Evolutionary conservation across 768 basidiomycete genomes (phyloP).

Genomic region (Rhodosporidiobolus odoratus): DNA sequence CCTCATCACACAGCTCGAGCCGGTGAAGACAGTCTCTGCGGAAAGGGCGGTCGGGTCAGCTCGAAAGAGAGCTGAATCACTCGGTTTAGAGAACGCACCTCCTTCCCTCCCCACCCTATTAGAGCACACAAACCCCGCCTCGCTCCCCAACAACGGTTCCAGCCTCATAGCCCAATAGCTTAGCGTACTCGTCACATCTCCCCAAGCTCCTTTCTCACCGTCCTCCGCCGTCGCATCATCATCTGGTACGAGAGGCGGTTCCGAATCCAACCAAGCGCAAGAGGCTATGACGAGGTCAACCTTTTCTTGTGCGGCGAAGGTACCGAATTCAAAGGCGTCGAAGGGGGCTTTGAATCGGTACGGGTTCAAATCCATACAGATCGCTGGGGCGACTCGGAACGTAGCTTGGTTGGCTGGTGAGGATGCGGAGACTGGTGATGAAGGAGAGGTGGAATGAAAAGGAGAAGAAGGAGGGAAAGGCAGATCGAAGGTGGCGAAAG

Average conservation of each 20-base stretch:
- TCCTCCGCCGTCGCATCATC: neutral
- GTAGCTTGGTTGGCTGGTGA: neutral
- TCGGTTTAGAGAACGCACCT: conserved; percentile 9
- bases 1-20: conserved; percentile 32
- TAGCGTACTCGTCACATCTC: conserved; percentile 17
- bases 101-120: conserved; percentile 40
- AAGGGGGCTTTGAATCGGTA: conserved; percentile 27
- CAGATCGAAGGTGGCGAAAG: conserved; percentile 24
- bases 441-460: neutral
- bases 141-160: conserved; percentile 30
- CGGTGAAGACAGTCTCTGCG: conserved; percentile 36
- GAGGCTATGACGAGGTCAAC: conserved; percentile 30
- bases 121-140: conserved; percentile 28
- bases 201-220: conserved; percentile 14
- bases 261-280: conserved; percentile 37
- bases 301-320: conserved; percentile 1
- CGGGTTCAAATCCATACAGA: conserved; percentile 42
- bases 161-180: conserved; percentile 36
- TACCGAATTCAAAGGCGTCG: conserved; percentile 29
- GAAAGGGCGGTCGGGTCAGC: neutral
- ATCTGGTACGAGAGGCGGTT: neutral
- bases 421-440: neutral
- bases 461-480: conserved; percentile 21
- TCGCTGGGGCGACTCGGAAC: conserved; percentile 24
- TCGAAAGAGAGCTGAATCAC: too few species aligned